Evolutionary conservation across 495 filamentous ascomycete species (phyloP), one percentile per base, ranked within the genome.

Genomic region (Aspergillus diversus): DNA sequence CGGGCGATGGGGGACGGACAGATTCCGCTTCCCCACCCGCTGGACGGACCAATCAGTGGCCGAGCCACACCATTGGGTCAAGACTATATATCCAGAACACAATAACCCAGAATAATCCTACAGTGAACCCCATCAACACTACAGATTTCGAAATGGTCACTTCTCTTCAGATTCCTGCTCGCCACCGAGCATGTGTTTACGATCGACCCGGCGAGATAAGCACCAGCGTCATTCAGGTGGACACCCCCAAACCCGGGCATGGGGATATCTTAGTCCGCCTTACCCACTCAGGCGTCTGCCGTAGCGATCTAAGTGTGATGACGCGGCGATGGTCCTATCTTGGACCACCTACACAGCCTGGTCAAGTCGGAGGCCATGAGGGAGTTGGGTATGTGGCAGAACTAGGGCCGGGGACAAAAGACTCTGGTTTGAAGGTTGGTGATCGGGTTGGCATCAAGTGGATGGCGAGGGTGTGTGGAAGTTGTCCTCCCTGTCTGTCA

Each of bases 231-330:
- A 83, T 83, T 33, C 84, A 88, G 60, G 67, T 90, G 8, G 84
- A 88, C 39, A 87, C 86, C 15, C 89, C 87, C 3, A 80, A 87
- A 66, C 89, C 88, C 17, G 83, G 86, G 6, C 57, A 77, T 0
- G 88, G 88, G 49, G 77, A 91, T 66, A 83, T 91, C 7, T 72
- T 92, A 33, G 76, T 92, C 66, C 86, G 88, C 58, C 65, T 91
- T 27, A 87, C 87, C 16, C 87, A 90, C 63, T 86, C 84, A 0
- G 89, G 89, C 48, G 85, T 92, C 35, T 90, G 89, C 71, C 87
- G 88, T 69, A 86, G 84, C 11, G 89, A 92, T 66, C 72, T 80
- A 61, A 78, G 81, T 32, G 73, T 89, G 63, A 75, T 79, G 70
- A n/a, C 7, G 5, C 5, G 52, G 35, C 35, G 81, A 76, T 87